A percentile compares a stretch with the other conserved stretches of the same genome.
phyloP scores from a whole-genome alignment of 202 grass and related monocot species.

The Dendrocalamus latiflorus region DNA sequence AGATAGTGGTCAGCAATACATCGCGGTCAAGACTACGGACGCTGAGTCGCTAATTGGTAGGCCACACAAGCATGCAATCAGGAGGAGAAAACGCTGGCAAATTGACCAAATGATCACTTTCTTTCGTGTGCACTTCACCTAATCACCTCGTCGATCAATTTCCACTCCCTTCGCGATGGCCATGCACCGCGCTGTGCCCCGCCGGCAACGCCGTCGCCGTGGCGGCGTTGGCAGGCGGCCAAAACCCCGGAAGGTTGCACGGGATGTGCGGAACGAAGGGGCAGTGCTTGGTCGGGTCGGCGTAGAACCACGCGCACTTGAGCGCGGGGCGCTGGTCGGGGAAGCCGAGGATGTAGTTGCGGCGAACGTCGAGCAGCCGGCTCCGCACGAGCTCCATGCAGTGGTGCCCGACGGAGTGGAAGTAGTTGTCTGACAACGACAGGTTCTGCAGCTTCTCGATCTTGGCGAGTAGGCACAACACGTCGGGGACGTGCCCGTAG shows the following conservation, averaged over 20 bases:
- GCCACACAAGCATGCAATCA: not conserved
- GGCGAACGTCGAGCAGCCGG: slow-evolving; percentile 61
- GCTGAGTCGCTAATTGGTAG: not conserved
- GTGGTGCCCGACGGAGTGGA: slow-evolving; percentile 45
- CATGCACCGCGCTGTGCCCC: not conserved
- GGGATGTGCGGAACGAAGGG: slow-evolving; percentile 57
- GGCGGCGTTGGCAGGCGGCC: not conserved
- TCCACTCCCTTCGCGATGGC: not conserved
- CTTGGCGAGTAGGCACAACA: no score
- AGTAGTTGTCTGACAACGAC: slow-evolving; percentile 87
- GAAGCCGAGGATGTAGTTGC: slow-evolving; percentile 67
- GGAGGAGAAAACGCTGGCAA: not conserved
- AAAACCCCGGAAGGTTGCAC: slow-evolving; percentile 34
- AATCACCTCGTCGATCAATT: not conserved
- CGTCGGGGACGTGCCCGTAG: slow-evolving; percentile 71
- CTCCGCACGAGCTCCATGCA: slow-evolving; percentile 55
- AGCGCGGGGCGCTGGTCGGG: slow-evolving; percentile 49
- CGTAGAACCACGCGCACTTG: slow-evolving; percentile 63
- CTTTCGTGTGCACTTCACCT: not conserved
- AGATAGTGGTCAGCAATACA: not conserved
- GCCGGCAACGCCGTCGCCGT: not conserved
- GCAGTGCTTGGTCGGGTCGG: slow-evolving; percentile 47
- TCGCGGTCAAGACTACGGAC: not conserved
- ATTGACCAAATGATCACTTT: not conserved
- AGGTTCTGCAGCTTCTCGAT: no score